Percentiles rank a stretch among this genome's conserved stretches.
phyloP scores from a whole-genome alignment of 352 stramenopile species.

The Globisporangium cystogenes region DNA sequence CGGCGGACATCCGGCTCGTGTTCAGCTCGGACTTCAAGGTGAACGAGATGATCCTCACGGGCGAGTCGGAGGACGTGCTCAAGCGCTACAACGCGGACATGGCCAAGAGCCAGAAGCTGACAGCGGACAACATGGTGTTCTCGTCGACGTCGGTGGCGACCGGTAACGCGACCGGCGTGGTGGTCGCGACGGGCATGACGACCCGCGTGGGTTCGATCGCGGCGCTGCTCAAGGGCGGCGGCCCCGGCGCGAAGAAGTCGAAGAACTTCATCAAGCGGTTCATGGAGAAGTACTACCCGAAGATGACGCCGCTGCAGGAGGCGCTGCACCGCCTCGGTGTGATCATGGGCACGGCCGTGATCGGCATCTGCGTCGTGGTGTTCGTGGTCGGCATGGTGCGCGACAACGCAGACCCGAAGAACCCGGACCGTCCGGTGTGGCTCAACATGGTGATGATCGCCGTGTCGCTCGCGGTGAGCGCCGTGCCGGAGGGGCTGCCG shows the following conservation, averaged over 20 bases:
- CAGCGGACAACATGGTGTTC: conserved; percentile 91
- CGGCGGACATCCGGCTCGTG: conserved; percentile 88
- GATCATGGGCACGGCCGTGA: conserved; percentile 80
- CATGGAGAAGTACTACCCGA: conserved; percentile 56
- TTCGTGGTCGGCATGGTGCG: conserved; percentile 84
- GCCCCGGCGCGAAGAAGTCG: conserved; percentile 22
- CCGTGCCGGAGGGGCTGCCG: conserved; percentile 71
- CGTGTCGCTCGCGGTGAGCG: conserved; percentile 78
- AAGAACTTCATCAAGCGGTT: conserved; percentile 38
- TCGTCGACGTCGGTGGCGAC: conserved; percentile 82
- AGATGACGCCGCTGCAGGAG: conserved; percentile 87
- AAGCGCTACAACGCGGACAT: conserved; percentile 56
- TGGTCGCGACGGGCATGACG: conserved; percentile 72
- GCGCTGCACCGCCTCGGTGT: conserved; percentile 94
- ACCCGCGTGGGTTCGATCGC: conserved; percentile 70
- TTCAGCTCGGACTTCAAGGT: conserved; percentile 82
- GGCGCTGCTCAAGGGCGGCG: conserved; percentile 34
- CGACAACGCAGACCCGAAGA: conserved; percentile 38
- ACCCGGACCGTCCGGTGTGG: conserved; percentile 72
- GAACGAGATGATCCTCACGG: conserved; percentile 94
- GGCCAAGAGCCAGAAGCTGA: conserved; percentile 31
- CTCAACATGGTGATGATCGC: conserved; percentile 95
- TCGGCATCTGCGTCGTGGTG: conserved; percentile 85
- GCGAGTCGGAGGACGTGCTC: conserved; percentile 83
- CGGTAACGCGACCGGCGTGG: conserved; percentile 56